phyloP scores from a whole-genome alignment of 352 stramenopile genomes.

The Phytophthora citricola region DNA sequence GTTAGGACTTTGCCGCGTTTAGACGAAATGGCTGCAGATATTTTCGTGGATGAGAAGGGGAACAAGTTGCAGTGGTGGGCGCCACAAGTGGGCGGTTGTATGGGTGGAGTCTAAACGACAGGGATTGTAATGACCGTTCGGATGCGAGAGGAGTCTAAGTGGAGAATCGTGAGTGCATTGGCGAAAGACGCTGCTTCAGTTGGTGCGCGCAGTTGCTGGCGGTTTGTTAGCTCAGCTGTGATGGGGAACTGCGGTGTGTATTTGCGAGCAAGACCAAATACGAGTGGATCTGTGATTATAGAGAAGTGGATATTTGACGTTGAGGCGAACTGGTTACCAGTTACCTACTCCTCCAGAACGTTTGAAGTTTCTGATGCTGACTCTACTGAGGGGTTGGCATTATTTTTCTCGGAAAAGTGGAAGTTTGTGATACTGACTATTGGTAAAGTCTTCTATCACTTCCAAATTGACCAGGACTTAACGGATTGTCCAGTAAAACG shows the following conservation, averaged over 20 bases:
- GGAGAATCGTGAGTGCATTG: constrained; percentile 11
- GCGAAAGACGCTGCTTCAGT: not conserved
- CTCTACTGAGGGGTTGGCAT: constrained; percentile 1
- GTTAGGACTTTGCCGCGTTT: not conserved
- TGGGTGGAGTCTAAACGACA: constrained; percentile 5
- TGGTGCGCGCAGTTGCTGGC: constrained; percentile 10
- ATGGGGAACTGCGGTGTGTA: constrained; percentile 30
- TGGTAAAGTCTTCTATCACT: constrained; percentile 11
- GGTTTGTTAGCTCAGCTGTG: constrained; percentile 28
- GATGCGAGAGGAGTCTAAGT: not conserved
- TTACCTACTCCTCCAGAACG: constrained; percentile 19
- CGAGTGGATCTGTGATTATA: constrained; percentile 5
- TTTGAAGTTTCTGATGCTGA: not conserved
- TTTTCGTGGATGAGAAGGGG: constrained; percentile 19
- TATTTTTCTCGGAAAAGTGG: constrained; percentile 26
- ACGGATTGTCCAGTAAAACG: constrained; percentile 7
- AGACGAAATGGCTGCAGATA: constrained; percentile 21
- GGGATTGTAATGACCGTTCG: not conserved
- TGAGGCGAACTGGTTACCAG: constrained; percentile 16
- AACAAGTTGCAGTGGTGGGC: constrained; percentile 21
- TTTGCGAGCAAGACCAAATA: constrained; percentile 6
- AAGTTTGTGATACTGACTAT: constrained; percentile 11
- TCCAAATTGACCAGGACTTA: constrained; percentile 23
- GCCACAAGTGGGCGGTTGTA: constrained; percentile 12
- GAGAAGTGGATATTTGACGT: constrained; percentile 37